A percentile compares a stretch with the other conserved stretches of the same genome.
Evolutionary conservation across 768 basidiomycete genomes (phyloP).

Genomic region (Rhodotorula taiwanensis): DNA sequence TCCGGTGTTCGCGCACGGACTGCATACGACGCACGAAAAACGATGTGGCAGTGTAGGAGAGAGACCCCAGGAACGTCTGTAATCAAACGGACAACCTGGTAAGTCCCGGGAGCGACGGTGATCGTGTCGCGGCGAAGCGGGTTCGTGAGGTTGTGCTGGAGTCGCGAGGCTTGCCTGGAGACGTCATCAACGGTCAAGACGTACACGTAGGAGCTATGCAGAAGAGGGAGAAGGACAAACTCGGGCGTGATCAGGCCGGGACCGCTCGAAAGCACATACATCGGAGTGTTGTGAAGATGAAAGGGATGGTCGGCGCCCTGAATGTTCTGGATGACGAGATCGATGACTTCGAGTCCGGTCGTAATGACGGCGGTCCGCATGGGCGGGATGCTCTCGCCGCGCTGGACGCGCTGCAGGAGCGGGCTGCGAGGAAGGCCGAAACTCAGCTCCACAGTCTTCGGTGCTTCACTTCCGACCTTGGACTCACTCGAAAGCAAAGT

Average conservation of each 20-base stretch:
- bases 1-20: too few species aligned
- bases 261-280: constrained; percentile 1
- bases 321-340: constrained; percentile 2
- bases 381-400: constrained; percentile 2
- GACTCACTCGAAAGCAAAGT: constrained; percentile 8
- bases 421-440: not conserved
- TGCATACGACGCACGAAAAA: too few species aligned
- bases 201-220: too few species aligned
- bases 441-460: too few species aligned
- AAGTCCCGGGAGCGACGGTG: not conserved
- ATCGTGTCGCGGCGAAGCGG: constrained; percentile 19
- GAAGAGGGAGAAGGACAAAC: not conserved
- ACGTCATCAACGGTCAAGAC: not conserved
- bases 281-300: not conserved
- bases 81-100: constrained; percentile 3
- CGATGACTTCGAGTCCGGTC: not conserved
- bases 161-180: not conserved
- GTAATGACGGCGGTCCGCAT: not conserved
- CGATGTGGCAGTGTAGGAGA: constrained; percentile 1
- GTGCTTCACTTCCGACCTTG: too few species aligned
- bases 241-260: not conserved
- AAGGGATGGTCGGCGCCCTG: constrained; percentile 13
- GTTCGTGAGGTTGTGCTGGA: constrained; percentile 1
- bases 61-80: constrained; percentile 5
- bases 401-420: constrained; percentile 6